Evolutionary conservation across 208 protist genomes (phyloP).

Genomic region (Sergeia podlipaevii): DNA sequence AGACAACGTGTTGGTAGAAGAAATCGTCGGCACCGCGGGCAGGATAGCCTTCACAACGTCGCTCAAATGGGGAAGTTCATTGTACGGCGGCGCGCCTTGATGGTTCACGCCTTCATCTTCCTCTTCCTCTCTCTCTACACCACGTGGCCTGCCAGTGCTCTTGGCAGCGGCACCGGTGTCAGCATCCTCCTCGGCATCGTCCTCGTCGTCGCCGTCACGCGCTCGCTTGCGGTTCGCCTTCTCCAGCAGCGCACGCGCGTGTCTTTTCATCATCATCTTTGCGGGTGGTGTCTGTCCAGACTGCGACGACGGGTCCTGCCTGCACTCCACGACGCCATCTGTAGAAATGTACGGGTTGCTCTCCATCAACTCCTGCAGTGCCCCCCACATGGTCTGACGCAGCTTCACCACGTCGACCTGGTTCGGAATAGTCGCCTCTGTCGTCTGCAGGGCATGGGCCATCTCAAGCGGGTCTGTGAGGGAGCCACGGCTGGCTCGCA

Average conservation of each 20-base stretch:
- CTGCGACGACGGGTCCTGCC: not conserved
- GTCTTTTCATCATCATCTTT: conserved; percentile 18
- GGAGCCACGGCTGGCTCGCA: too few relatives aligned
- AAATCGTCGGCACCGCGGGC: conserved; percentile 56
- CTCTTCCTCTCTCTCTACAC: conserved; percentile 1
- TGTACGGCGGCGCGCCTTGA: not conserved
- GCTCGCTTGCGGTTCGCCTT: conserved; percentile 10
- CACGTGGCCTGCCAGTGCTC: not conserved
- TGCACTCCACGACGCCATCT: not conserved
- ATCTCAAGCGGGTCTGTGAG: conserved; percentile 13
- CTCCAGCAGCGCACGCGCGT: conserved; percentile 23
- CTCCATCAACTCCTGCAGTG: conserved; percentile 34
- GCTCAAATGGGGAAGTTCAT: conserved; percentile 43
- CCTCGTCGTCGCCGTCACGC: not conserved
- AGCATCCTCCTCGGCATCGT: conserved; percentile 7
- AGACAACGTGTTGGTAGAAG: conserved; percentile 74
- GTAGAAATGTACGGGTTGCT: conserved; percentile 13
- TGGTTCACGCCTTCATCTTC: not conserved
- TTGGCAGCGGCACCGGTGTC: not conserved
- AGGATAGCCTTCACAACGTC: conserved; percentile 64
- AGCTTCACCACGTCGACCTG: conserved; percentile 84
- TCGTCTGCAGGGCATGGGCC: conserved; percentile 44
- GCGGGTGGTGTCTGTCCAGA: not conserved
- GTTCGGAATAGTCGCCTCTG: conserved; percentile 63
- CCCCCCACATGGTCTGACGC: conserved; percentile 76